Percentiles rank a stretch among this genome's conserved stretches.
Evolutionary conservation across 768 basidiomycete species (phyloP).

Genomic region (Psilocybe tampanensis): DNA sequence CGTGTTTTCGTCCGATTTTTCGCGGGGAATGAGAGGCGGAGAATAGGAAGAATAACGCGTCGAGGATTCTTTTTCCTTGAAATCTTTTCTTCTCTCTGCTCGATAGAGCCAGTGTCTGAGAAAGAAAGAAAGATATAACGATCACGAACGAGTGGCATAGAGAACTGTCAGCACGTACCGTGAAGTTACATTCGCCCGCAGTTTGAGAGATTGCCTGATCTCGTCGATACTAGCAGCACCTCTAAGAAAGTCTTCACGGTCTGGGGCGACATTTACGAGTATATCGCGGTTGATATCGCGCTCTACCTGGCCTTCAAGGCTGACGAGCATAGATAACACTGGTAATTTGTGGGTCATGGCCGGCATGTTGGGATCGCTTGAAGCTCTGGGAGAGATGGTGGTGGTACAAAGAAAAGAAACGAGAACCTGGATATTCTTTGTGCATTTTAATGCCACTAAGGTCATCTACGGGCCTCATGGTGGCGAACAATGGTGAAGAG

Average conservation of each 20-base stretch:
- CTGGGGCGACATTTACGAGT: constrained; percentile 35
- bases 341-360: constrained; percentile 6
- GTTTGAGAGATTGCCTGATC: constrained; percentile 31
- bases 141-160: neutral
- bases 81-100: constrained; percentile 22
- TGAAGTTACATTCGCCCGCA: constrained; percentile 18
- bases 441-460: too few species aligned
- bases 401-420: too few species aligned
- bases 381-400: too few species aligned
- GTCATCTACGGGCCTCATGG: too few species aligned
- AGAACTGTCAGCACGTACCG: constrained; percentile 15
- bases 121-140: neutral
- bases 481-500: too few species aligned
- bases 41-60: constrained; percentile 29
- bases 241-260: constrained; percentile 33
- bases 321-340: constrained; percentile 6
- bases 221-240: constrained; percentile 28
- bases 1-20: constrained; percentile 9
- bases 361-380: constrained; percentile 2
- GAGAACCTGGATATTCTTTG: too few species aligned
- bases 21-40: constrained; percentile 9
- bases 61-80: constrained; percentile 25
- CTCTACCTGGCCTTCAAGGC: constrained; percentile 21
- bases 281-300: constrained; percentile 27
- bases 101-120: constrained; percentile 38